Evolutionary conservation across 1,139 yeast genomes (phyloP).

Genomic region (Sporopachydermia cereana): DNA sequence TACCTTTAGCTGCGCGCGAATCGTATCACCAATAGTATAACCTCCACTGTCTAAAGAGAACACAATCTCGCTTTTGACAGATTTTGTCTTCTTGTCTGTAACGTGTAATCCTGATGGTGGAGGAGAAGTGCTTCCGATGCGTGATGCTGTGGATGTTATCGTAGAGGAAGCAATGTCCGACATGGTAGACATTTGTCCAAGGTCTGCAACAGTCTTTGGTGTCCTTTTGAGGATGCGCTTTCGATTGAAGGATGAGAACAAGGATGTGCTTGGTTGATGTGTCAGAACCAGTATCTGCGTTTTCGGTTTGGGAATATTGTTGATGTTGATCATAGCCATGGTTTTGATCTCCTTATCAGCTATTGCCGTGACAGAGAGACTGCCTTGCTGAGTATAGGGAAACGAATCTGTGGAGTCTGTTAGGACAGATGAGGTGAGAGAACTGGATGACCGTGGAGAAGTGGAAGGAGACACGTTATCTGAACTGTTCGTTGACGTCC

Average conservation of each 20-base stretch:
- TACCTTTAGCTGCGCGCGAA: background rate
- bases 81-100: background rate
- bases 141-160: background rate
- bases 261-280: background rate
- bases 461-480: background rate
- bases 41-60: background rate
- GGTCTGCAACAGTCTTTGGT: background rate
- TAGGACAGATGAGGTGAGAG: background rate
- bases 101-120: background rate
- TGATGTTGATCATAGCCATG: background rate
- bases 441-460: background rate
- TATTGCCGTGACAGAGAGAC: conserved; percentile 2
- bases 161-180: background rate
- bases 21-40: conserved; percentile 4
- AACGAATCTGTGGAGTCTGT: background rate
- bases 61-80: conserved; percentile 1
- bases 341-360: background rate
- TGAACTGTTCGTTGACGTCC: background rate
- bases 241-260: background rate
- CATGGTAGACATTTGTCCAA: background rate
- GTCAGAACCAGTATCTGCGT: background rate
- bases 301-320: background rate
- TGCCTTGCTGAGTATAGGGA: background rate
- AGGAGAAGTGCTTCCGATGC: background rate
- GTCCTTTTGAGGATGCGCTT: background rate